phyloP scores from a whole-genome alignment of 164 flowering plant genomes.

The Stephania yunnanensis region DNA sequence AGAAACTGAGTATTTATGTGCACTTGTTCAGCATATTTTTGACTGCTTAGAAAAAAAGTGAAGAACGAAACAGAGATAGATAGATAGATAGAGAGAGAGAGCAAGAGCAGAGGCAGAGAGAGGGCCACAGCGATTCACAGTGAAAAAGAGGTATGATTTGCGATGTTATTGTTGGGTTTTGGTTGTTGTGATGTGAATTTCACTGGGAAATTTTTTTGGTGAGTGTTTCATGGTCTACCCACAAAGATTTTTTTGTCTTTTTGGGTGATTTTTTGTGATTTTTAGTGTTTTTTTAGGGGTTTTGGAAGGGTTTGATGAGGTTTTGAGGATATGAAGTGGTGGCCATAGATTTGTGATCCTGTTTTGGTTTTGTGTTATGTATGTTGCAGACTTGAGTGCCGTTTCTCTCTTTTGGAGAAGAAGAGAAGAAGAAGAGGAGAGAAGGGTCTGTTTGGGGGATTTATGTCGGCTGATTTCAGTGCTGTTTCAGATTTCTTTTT shows the following conservation, averaged over 20 bases:
- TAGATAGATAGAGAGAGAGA: slow-evolving; percentile 1
- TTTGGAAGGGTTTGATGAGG: not conserved
- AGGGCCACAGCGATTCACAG: slow-evolving; percentile 2
- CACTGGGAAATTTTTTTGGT: not conserved
- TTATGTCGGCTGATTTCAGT: slow-evolving; percentile 73
- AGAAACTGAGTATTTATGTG: slow-evolving; percentile 5
- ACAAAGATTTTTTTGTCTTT: too few relatives aligned
- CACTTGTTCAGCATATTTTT: slow-evolving; percentile 10
- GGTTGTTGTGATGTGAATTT: not conserved
- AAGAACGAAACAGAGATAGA: slow-evolving; percentile 7
- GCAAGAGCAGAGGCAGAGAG: slow-evolving; percentile 12
- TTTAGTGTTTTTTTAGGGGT: not conserved
- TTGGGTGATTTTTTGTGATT: not conserved
- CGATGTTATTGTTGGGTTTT: slow-evolving; percentile 7
- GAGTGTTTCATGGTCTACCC: slow-evolving; percentile 13
- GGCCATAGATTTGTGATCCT: slow-evolving; percentile 62
- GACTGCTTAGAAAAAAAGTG: slow-evolving; percentile 36
- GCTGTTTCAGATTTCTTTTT: slow-evolving; percentile 40
- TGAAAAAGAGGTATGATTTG: not conserved
- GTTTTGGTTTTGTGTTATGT: not conserved
- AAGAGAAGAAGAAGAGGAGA: slow-evolving; percentile 7
- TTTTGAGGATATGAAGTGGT: slow-evolving; percentile 14
- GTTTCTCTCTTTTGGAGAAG: slow-evolving; percentile 17
- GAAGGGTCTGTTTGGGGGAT: slow-evolving; percentile 19
- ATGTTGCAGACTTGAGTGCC: slow-evolving; percentile 11